Evolutionary conservation across 192 early-diverging fungal species (phyloP), one percentile per base, ranked within the genome.

Genomic region (Pilobolus umbonatus): DNA sequence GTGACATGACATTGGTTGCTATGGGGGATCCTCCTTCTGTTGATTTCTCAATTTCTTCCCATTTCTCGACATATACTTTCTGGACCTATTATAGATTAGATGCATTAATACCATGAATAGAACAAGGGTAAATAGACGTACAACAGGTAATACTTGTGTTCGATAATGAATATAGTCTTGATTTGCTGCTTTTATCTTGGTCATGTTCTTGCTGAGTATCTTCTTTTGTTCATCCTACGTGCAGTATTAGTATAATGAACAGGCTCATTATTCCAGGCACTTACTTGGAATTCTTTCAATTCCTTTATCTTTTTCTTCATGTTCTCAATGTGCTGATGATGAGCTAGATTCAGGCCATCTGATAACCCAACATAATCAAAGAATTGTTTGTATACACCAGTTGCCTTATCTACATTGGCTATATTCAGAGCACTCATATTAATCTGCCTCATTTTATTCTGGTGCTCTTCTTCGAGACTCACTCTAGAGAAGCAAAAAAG

Each of bases 31-130:
- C n/a, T n/a, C n/a, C 22, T 55, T 43, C 42, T 55, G 51, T 54
- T 8, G 55, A 56, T 31, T 21, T 50, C 25, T 65, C 62, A 17
- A 65, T 38, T 44, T 65, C 62, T 44, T 57, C 56, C 35, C 62
- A 65, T 35, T 57, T 65, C 24, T 50, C 28, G 30, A 50, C 50
- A 15, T 65, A 65, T 15, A 26, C 29, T 11, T 49, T 39, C 25
- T 50, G 46, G 22, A 55, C 48, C 62, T 65, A 57, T 7, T 25
- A 22, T 25, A 47, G 4, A 4, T 5, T 19, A 44, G 4, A 9
- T 5, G 5, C 21, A 47, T 25, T 22, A 17, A 11, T 11, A 47
- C 26, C 11, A 14, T 26, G 26, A 17, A 47, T 24, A 47, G 6
- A 26, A 25, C 6, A 17, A 51, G 14, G 17, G 32, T 25, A 43